These are phyloP conservation scores for Circinella umbellata DNA, from an alignment of 371 early-diverging fungal genomes.

Conservation along the genomic window DNA sequence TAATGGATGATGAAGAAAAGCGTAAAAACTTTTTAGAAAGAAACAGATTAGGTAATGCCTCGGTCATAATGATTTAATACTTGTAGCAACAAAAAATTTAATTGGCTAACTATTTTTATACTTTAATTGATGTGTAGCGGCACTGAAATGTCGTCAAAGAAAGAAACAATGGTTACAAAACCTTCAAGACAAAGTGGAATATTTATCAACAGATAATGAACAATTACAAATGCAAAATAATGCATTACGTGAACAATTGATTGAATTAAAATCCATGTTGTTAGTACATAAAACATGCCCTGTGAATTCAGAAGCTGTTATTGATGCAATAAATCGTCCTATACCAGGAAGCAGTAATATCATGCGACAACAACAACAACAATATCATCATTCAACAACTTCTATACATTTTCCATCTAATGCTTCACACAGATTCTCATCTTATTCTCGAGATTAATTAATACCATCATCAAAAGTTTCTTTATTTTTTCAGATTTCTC, in stretches of 20 bases:
- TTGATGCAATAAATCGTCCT: conserved; percentile 21
- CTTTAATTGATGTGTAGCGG: conserved; percentile 42
- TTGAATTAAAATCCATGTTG: conserved; percentile 61
- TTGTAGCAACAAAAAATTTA: too few species aligned
- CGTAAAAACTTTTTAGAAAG: conserved; percentile 82
- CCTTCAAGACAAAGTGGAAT: conserved; percentile 63
- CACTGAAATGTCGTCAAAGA: conserved; percentile 72
- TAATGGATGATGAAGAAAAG: conserved; percentile 64
- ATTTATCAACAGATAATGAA: conserved; percentile 57
- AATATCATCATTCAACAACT: neutral
- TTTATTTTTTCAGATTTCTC: neutral
- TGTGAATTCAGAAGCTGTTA: conserved; percentile 35
- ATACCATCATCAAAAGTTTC: neutral
- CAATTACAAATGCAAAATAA: conserved; percentile 49
- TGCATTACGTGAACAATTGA: conserved; percentile 53
- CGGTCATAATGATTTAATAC: too few species aligned
- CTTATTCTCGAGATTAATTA: neutral
- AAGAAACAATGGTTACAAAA: conserved; percentile 68
- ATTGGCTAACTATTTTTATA: neutral
- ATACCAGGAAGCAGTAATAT: conserved; percentile 2
- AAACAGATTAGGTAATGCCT: conserved; percentile 70
- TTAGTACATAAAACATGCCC: conserved; percentile 68
- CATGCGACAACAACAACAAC: neutral
- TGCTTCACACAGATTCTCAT: neutral
- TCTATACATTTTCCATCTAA: neutral